Base-by-base conservation (phyloP, 306 rosid species). In the Rosa rugosa region DNA sequence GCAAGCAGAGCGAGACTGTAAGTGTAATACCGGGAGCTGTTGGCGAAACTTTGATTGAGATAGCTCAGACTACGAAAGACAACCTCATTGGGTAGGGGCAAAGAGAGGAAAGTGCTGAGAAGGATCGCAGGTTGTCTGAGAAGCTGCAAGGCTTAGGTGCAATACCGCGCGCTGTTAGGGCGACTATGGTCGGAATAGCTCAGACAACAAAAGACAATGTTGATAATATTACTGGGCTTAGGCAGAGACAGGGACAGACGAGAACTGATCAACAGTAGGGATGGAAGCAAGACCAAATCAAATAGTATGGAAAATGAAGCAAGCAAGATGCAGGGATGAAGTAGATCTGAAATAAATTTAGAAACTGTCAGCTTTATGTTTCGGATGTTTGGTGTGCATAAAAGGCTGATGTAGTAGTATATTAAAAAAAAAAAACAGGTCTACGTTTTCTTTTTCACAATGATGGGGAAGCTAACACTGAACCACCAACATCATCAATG, bases 21-120 rank as follows among this genome's bases (percentile, higher is more conserved):
- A 38, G 71, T 38, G 47, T 13, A 3, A 66, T 66, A 18, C 38
- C 88, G 23, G 85, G 78, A 25, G 92, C 92, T 53, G 75, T 90
- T 51, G 94, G 91, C 2, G 98, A 90, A 67, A 88, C 97, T 4
- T 74, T 88, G 42, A 51, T 73, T 8, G 97, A 91, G 82, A 88
- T 89, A 6, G 97, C 92, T 0, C 68, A 89, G 79, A 82, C 91
- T 50, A 85, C 92, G 0, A 88, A 84, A 75, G 81, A 81, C 11
- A 38, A 87, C 4, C 90, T 84, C 65, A 77, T 82, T 41, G 97
- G 94, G 72, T 86, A 82, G 42, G 80, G 53, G 76, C 57, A 73
- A 18, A 75, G 47, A 0, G 49, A 34, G 9, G 64, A 10, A 16
- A 42, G 44, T 42, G 44, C 6, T 8, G 69, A 46, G 14, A 49